A percentile compares a stretch with the other conserved stretches of the same genome.
Conservation (phyloP, 2,329 filamentous ascomycete genomes). For the Colletotrichum sp. region DNA sequence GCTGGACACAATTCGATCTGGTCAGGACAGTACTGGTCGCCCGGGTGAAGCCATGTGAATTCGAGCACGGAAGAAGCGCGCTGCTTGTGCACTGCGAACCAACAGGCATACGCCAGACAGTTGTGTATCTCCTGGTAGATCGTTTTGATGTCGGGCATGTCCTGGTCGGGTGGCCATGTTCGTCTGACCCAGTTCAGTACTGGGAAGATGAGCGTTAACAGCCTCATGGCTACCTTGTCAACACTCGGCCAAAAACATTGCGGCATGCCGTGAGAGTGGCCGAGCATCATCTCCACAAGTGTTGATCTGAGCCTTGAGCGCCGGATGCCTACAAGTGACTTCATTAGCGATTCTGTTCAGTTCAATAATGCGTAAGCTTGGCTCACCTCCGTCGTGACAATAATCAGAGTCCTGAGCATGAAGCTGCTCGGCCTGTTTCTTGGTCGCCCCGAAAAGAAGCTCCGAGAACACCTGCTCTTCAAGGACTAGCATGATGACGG, state of each 20-base stretch:
- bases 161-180: not conserved
- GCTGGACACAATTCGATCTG: slow-evolving; percentile 23
- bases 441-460: slow-evolving; percentile 35
- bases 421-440: slow-evolving; percentile 27
- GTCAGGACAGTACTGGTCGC: slow-evolving; percentile 26
- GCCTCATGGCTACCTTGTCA: slow-evolving; percentile 28
- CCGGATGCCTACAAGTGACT: slow-evolving; percentile 29
- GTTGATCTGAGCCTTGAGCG: slow-evolving; percentile 30
- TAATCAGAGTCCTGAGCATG: slow-evolving; percentile 27
- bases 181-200: slow-evolving; percentile 23
- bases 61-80: slow-evolving; percentile 26
- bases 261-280: slow-evolving; percentile 21
- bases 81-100: slow-evolving; percentile 32
- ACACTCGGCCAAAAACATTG: slow-evolving; percentile 34
- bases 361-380: not conserved
- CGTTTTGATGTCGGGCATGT: not conserved
- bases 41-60: slow-evolving; percentile 32
- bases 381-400: slow-evolving; percentile 32
- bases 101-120: slow-evolving; percentile 33
- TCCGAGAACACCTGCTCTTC: slow-evolving; percentile 30
- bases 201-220: slow-evolving; percentile 28
- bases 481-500: slow-evolving; percentile 33
- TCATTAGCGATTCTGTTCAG: not conserved
- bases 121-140: slow-evolving; percentile 28
- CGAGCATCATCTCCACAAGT: slow-evolving; percentile 29